These are phyloP conservation scores for Rhodofomes roseus DNA, from an alignment of 1,284 basidiomycete species.

Conservation along the genomic window DNA sequence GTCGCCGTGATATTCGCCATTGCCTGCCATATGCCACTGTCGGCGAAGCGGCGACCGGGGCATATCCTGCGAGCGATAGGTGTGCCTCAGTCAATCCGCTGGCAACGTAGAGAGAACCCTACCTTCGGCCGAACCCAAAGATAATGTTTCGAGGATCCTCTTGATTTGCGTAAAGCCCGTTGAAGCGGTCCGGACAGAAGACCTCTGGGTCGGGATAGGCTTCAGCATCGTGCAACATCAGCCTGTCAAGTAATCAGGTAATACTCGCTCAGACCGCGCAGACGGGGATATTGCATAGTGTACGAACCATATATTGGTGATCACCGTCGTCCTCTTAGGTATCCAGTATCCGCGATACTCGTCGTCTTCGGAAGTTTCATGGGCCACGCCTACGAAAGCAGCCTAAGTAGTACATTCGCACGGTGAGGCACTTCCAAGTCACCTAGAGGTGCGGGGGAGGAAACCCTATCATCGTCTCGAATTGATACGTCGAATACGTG, in stretches of 20 bases:
- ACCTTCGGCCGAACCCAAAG: constrained; percentile 4
- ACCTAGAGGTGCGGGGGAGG: neutral
- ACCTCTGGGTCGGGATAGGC: constrained; percentile 30
- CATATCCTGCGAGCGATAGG: neutral
- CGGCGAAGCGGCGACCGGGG: constrained; percentile 5
- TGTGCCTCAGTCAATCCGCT: neutral
- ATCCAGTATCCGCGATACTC: constrained; percentile 11
- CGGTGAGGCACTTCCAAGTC: no score
- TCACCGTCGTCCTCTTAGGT: constrained; percentile 12
- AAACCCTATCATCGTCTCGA: neutral
- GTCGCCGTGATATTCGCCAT: constrained; percentile 4
- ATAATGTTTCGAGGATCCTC: neutral
- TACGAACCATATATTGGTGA: constrained; percentile 12
- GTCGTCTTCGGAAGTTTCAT: constrained; percentile 9
- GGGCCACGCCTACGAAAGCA: neutral
- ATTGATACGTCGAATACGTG: neutral
- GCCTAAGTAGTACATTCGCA: no score
- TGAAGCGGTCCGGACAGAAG: constrained; percentile 41
- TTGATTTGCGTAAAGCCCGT: constrained; percentile 3
- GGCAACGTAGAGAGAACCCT: neutral
- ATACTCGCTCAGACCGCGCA: no score
- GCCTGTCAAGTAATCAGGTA: constrained; percentile 21
- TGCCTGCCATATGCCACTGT: neutral
- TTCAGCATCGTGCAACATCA: constrained; percentile 38
- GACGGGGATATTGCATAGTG: no score